These are phyloP conservation scores for Acacia pycnantha DNA, from an alignment of 331 rosid species.

Conservation along the genomic window DNA sequence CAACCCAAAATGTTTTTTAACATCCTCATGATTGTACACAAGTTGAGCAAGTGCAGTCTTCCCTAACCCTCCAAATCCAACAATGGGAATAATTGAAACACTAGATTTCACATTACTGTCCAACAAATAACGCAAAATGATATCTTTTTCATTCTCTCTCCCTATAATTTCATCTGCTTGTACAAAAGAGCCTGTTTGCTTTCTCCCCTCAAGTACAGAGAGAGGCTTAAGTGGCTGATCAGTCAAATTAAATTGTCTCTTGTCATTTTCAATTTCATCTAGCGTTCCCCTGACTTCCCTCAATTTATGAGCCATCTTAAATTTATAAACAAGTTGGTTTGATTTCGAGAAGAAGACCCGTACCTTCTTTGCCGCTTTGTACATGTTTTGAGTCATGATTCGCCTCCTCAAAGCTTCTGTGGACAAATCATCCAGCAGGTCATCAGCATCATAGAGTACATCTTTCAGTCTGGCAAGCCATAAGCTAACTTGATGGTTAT, in stretches of 20 bases:
- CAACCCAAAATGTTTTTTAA: neutral
- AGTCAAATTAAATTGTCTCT: neutral
- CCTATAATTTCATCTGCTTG: conserved; percentile 28
- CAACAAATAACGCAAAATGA: neutral
- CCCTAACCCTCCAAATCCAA: conserved; percentile 33
- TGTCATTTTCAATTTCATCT: conserved; percentile 22
- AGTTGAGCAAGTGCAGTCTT: conserved; percentile 23
- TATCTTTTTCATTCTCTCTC: conserved; percentile 33
- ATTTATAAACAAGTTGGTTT: conserved; percentile 13
- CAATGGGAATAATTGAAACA: conserved; percentile 8
- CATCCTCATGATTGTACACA: neutral
- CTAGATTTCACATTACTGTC: neutral
- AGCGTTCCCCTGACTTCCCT: conserved; percentile 22
- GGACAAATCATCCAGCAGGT: conserved; percentile 33
- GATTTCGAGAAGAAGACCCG: conserved; percentile 26
- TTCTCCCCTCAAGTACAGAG: neutral
- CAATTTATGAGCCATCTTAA: conserved; percentile 24
- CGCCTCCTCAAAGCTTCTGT: conserved; percentile 14
- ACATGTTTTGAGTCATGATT: neutral
- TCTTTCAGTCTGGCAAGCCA: conserved; percentile 47
- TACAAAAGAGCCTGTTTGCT: conserved; percentile 33
- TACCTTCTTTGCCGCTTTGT: neutral
- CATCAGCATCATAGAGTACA: conserved; percentile 41
- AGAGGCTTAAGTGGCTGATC: neutral
- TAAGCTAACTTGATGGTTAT: conserved; percentile 10